These are phyloP conservation scores for Stagonosporopsis tanaceti DNA, from an alignment of 2,329 filamentous ascomycete species.

Conservation along the genomic window DNA sequence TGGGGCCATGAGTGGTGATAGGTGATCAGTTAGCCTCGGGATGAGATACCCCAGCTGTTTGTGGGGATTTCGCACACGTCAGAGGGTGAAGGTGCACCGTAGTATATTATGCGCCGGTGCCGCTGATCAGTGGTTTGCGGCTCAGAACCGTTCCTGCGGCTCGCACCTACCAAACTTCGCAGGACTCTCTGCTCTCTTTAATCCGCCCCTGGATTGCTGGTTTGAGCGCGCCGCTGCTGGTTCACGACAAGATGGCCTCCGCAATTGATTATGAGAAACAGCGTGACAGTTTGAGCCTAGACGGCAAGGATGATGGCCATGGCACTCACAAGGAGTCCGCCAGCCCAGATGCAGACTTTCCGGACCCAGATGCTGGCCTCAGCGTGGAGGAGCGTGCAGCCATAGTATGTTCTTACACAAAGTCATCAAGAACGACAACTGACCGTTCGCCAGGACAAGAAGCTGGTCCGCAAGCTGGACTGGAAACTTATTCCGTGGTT, in stretches of 20 bases:
- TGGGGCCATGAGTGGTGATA: conserved; percentile 14
- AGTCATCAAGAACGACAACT: not conserved
- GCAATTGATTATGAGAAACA: conserved; percentile 28
- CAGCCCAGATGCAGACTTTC: conserved; percentile 31
- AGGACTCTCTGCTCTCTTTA: not conserved
- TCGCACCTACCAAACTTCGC: not conserved
- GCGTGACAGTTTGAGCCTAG: conserved; percentile 28
- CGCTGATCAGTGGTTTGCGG: conserved; percentile 17
- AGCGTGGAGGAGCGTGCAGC: conserved; percentile 68
- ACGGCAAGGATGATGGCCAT: conserved; percentile 31
- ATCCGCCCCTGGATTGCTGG: not conserved
- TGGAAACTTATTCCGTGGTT: conserved; percentile 70
- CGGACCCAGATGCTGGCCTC: conserved; percentile 71
- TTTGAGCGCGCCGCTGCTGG: not conserved
- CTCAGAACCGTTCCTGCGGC: conserved; percentile 7
- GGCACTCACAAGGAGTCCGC: conserved; percentile 19
- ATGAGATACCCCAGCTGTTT: conserved; percentile 9
- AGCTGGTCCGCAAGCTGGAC: conserved; percentile 69
- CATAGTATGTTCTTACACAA: conserved; percentile 59
- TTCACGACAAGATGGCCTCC: conserved; percentile 27
- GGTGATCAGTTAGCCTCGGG: conserved; percentile 27
- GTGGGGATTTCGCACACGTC: conserved; percentile 10
- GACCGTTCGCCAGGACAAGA: conserved; percentile 61
- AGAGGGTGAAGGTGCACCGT: conserved; percentile 5
- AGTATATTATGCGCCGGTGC: conserved; percentile 7